Evolutionary conservation across 305 asterid genomes (phyloP).

Genomic region (Withania somnifera): DNA sequence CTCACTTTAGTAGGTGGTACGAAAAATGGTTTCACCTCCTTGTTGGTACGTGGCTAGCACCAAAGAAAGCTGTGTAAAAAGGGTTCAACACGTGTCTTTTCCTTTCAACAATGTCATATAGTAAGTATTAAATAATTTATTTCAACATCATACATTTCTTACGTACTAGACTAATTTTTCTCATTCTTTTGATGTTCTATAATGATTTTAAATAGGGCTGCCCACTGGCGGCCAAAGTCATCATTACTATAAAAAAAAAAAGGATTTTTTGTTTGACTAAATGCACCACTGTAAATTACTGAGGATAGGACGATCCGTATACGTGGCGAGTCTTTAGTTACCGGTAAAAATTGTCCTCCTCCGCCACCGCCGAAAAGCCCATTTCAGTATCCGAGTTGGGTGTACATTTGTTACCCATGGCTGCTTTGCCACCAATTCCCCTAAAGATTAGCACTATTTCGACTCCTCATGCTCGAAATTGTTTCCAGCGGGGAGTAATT

Average conservation of each 20-base stretch:
- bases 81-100: neutral
- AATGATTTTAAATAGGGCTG: neutral
- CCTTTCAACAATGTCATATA: neutral
- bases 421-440: too few species aligned
- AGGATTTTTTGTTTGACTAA: neutral
- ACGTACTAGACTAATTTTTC: neutral
- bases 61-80: neutral
- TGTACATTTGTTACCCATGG: too few species aligned
- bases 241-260: too few species aligned
- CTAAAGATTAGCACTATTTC: slow-evolving; percentile 14
- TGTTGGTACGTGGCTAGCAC: neutral
- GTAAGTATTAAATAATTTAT: neutral
- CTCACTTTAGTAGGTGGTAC: too few species aligned
- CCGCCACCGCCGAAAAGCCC: neutral
- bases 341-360: neutral
- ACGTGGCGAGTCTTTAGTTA: neutral
- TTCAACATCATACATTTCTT: neutral
- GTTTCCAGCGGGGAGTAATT: neutral
- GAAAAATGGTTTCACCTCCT: neutral
- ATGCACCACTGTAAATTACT: neutral
- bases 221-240: neutral
- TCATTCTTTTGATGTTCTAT: neutral
- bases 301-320: neutral
- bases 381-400: too few species aligned
- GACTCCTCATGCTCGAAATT: slow-evolving; percentile 8